A percentile compares a stretch with the other conserved stretches of the same genome.
These are phyloP conservation scores for Xerocomus nothofagi DNA, from an alignment of 1,284 basidiomycete genomes.

Conservation along the genomic window DNA sequence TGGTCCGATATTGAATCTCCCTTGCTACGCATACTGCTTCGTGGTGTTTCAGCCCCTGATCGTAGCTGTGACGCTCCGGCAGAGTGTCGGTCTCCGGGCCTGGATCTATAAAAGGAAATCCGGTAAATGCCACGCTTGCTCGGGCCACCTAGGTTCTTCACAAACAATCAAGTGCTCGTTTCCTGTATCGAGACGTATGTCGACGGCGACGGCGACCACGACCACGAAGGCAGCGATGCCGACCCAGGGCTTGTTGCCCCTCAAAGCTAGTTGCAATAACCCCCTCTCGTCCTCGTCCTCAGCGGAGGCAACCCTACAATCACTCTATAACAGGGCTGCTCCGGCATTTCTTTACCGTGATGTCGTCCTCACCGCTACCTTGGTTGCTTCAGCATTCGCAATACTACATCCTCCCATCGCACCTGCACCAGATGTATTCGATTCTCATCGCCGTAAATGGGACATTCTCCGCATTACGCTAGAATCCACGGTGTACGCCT, in stretches of 20 bases:
- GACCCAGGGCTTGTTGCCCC: conserved; percentile 32
- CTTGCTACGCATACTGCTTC: too few relatives aligned
- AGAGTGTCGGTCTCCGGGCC: background rate
- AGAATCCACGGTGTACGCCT: conserved; percentile 68
- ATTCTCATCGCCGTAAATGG: conserved; percentile 70
- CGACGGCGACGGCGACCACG: conserved; percentile 30
- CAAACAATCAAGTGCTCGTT: conserved; percentile 28
- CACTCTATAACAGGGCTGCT: conserved; percentile 72
- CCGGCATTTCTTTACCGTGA: conserved; percentile 74
- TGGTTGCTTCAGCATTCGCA: conserved; percentile 67
- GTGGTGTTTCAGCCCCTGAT: too few relatives aligned
- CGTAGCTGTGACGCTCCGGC: background rate
- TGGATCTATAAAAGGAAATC: background rate
- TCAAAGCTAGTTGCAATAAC: conserved; percentile 29
- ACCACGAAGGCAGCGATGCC: conserved; percentile 21
- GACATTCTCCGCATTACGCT: conserved; percentile 79
- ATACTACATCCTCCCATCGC: conserved; percentile 51
- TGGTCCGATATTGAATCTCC: too few relatives aligned
- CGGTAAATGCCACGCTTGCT: background rate
- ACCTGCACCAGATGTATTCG: conserved; percentile 44
- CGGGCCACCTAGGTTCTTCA: too few relatives aligned
- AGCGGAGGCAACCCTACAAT: conserved; percentile 53
- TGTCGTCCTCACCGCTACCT: conserved; percentile 57
- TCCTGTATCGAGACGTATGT: conserved; percentile 17
- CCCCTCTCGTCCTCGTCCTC: conserved; percentile 14